phyloP scores from a whole-genome alignment of 306 rosid species.

The Argentina anserina region DNA sequence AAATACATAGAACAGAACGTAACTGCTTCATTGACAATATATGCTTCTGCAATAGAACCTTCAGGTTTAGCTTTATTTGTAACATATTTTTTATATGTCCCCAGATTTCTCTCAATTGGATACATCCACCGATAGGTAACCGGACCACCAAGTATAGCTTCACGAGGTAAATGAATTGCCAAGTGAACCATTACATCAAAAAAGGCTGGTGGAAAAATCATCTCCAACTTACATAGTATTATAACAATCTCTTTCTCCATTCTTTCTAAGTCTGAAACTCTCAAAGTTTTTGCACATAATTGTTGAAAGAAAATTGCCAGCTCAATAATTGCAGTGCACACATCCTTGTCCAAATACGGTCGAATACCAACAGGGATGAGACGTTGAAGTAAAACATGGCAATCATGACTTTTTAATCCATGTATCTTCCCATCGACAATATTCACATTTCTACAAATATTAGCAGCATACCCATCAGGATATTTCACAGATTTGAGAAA shows the following conservation, averaged over 20 bases:
- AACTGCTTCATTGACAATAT: too few relatives aligned
- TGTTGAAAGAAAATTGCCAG: background rate
- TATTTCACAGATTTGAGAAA: too few relatives aligned
- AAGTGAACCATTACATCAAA: conserved; percentile 3
- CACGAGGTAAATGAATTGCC: background rate
- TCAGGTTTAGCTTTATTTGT: too few relatives aligned
- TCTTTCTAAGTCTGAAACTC: background rate
- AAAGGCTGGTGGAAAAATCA: background rate
- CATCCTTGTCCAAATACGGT: background rate
- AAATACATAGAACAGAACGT: too few relatives aligned
- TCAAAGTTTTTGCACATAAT: background rate
- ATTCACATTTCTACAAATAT: background rate
- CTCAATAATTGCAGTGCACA: background rate
- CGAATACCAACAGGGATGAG: background rate
- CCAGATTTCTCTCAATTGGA: too few relatives aligned
- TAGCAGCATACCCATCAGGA: too few relatives aligned
- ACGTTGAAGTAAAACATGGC: background rate
- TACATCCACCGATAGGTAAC: conserved; percentile 8
- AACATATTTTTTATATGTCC: too few relatives aligned
- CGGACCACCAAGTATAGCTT: background rate
- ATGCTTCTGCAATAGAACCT: too few relatives aligned
- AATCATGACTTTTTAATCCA: background rate
- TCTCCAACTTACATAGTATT: background rate
- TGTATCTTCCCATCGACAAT: background rate
- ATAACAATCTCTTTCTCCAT: background rate